phyloP scores from a whole-genome alignment of 192 early-diverging fungal genomes.

The Backusella australiensis region DNA sequence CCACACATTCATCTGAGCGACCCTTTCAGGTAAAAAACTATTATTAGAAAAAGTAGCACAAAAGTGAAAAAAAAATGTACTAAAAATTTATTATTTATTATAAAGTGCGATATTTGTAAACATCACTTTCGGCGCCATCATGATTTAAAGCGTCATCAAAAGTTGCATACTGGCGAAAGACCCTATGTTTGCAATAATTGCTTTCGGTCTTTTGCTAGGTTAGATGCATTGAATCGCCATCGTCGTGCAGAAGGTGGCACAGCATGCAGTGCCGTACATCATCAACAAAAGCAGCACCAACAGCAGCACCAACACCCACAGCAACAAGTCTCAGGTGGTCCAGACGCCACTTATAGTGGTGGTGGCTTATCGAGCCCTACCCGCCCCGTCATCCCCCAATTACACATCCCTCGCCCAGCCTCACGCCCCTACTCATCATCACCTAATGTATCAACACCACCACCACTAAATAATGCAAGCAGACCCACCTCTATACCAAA shows the following conservation, averaged over 20 bases:
- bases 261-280: conserved; percentile 24
- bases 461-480: neutral
- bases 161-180: conserved; percentile 73
- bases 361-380: neutral
- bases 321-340: conserved; percentile 4
- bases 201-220: conserved; percentile 72
- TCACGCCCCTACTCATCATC: conserved; percentile 12
- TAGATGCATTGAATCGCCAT: conserved; percentile 79
- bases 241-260: conserved; percentile 46
- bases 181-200: conserved; percentile 73
- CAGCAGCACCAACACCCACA: conserved; percentile 5
- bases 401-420: conserved; percentile 16
- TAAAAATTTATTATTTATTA: conserved; percentile 13
- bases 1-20: conserved; percentile 31
- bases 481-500: neutral
- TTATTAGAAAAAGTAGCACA: neutral
- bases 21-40: conserved; percentile 24
- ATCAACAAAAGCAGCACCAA: conserved; percentile 11
- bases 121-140: conserved; percentile 64
- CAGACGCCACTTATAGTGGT: conserved; percentile 8
- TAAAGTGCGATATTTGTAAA: conserved; percentile 30
- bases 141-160: conserved; percentile 86
- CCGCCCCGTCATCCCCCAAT: conserved; percentile 10
- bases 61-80: neutral
- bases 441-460: conserved; percentile 6